Conservation (phyloP, 2,329 filamentous ascomycete genomes). For the Rhytidhysteron rufulum region DNA sequence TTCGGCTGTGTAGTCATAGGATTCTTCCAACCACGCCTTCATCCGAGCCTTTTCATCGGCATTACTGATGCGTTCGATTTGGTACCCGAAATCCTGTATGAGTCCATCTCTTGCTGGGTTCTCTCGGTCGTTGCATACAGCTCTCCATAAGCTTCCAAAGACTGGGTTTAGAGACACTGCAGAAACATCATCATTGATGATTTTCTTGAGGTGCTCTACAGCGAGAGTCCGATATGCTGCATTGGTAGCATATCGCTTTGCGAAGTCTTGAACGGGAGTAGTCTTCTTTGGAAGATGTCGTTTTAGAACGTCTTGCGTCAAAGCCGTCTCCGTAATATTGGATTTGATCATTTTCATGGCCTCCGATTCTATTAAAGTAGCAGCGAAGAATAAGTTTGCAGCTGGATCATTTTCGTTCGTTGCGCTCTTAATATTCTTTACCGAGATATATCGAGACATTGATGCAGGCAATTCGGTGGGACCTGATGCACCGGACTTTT, state of each 20-base stretch:
- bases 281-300: slow-evolving; percentile 34
- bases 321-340: slow-evolving; percentile 12
- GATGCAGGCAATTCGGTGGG: slow-evolving; percentile 9
- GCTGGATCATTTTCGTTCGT: slow-evolving; percentile 13
- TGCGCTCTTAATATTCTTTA: slow-evolving; percentile 13
- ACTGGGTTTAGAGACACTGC: slow-evolving; percentile 49
- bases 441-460: slow-evolving; percentile 16
- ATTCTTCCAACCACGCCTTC: slow-evolving; percentile 50
- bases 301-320: slow-evolving; percentile 15
- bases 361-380: slow-evolving; percentile 5
- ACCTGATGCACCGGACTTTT: slow-evolving; percentile 12
- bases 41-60: slow-evolving; percentile 35
- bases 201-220: slow-evolving; percentile 36
- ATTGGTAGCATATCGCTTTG: slow-evolving; percentile 39
- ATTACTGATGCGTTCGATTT: slow-evolving; percentile 36
- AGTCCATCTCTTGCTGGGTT: slow-evolving; percentile 41
- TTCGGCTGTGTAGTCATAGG: slow-evolving; percentile 48
- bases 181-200: slow-evolving; percentile 44
- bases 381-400: slow-evolving; percentile 17
- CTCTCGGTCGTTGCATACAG: slow-evolving; percentile 46
- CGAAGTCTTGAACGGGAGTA: slow-evolving; percentile 21
- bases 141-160: slow-evolving; percentile 49
- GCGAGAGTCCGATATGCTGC: slow-evolving; percentile 38
- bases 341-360: slow-evolving; percentile 5
- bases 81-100: slow-evolving; percentile 39